A percentile compares a stretch with the other conserved stretches of the same genome.
These are phyloP conservation scores for Russula abietina DNA, from an alignment of 768 basidiomycete genomes.

Conservation along the genomic window DNA sequence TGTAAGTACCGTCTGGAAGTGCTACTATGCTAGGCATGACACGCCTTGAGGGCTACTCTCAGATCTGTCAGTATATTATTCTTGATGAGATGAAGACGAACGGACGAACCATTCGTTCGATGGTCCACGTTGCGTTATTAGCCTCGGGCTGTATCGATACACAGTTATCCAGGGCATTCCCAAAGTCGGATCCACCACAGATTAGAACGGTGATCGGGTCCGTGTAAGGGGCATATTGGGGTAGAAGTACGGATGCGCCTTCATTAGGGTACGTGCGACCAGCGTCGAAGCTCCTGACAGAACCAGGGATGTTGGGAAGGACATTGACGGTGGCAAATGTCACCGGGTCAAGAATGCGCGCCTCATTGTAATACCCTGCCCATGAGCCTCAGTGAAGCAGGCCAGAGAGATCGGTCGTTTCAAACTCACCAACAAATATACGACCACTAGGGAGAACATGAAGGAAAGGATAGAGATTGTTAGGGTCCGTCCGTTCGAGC, in stretches of 20 bases:
- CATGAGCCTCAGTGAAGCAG: not conserved
- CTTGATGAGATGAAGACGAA: not conserved
- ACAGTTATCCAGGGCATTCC: slow-evolving; percentile 61
- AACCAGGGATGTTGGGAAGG: slow-evolving; percentile 69
- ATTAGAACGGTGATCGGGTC: slow-evolving; percentile 62
- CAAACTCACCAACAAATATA: slow-evolving; percentile 60
- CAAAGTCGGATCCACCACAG: slow-evolving; percentile 69
- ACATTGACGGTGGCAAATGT: slow-evolving; percentile 55
- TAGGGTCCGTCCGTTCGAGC: slow-evolving; percentile 66
- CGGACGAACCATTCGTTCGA: slow-evolving; percentile 70
- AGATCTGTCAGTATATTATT: not conserved
- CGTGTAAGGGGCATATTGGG: slow-evolving; percentile 67
- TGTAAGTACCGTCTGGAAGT: slow-evolving; percentile 67
- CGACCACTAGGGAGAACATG: slow-evolving; percentile 62
- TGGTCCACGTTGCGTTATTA: slow-evolving; percentile 52
- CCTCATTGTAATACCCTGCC: slow-evolving; percentile 74
- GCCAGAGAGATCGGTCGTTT: not conserved
- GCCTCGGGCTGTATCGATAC: slow-evolving; percentile 62
- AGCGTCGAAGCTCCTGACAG: slow-evolving; percentile 64
- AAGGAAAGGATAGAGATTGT: slow-evolving; percentile 77
- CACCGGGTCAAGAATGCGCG: slow-evolving; percentile 61
- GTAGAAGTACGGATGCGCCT: slow-evolving; percentile 63
- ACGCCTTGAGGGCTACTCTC: slow-evolving; percentile 53
- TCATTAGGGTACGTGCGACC: slow-evolving; percentile 77
- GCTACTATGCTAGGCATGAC: slow-evolving; percentile 73